A percentile compares a stretch with the other conserved stretches of the same genome.
Evolutionary conservation across 305 asterid species (phyloP).

Genomic region (Plantago lanceolata): DNA sequence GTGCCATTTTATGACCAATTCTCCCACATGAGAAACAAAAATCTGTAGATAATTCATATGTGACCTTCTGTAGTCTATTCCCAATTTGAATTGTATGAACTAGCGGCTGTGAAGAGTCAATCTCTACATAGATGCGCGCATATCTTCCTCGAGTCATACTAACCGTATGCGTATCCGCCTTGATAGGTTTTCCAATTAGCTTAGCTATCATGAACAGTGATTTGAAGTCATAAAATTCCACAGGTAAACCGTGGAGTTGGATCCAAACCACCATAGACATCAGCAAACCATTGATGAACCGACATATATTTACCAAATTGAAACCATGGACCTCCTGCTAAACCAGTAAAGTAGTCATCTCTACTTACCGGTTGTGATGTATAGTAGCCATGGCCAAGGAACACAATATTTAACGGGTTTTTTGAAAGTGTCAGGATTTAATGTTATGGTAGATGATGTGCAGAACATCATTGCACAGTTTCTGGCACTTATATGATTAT

Average conservation of each 20-base stretch:
- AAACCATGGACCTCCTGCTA: neutral
- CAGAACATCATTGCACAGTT: too few relatives aligned
- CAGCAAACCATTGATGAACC: neutral
- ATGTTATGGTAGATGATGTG: too few relatives aligned
- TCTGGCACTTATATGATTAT: too few relatives aligned
- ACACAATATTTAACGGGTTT: too few relatives aligned
- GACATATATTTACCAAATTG: neutral
- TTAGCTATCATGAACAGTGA: neutral
- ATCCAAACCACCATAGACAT: neutral
- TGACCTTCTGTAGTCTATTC: too few relatives aligned
- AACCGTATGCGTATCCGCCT: neutral
- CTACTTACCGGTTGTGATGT: neutral
- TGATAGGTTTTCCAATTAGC: neutral
- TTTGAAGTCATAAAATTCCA: neutral
- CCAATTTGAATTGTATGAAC: too few relatives aligned
- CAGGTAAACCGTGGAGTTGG: neutral
- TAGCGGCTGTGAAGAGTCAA: too few relatives aligned
- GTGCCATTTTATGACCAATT: too few relatives aligned
- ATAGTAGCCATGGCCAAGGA: neutral
- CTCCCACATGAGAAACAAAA: too few relatives aligned
- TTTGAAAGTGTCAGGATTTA: too few relatives aligned
- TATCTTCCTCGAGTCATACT: neutral
- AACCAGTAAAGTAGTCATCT: neutral
- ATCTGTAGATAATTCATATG: too few relatives aligned
- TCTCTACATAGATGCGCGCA: too few relatives aligned